phyloP scores from a whole-genome alignment of 495 filamentous ascomycete genomes.

The Xylaria curta region DNA sequence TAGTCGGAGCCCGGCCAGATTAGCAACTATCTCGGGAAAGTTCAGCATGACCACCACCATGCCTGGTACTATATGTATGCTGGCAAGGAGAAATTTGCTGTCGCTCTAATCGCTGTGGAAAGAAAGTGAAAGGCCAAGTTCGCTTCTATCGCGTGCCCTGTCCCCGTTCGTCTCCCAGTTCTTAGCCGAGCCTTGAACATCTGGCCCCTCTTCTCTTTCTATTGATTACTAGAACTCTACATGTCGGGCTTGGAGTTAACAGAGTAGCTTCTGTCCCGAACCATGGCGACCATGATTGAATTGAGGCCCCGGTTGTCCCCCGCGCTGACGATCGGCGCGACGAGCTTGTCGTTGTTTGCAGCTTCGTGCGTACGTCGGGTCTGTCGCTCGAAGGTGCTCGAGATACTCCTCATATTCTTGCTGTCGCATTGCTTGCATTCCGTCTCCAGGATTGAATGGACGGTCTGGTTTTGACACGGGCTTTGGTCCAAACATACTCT shows the following conservation, averaged over 20 bases:
- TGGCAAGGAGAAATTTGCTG: slow-evolving; percentile 26
- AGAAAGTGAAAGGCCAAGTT: slow-evolving; percentile 24
- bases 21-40: slow-evolving; percentile 20
- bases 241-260: background rate
- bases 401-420: slow-evolving; percentile 51
- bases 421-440: slow-evolving; percentile 34
- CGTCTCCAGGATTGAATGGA: slow-evolving; percentile 30
- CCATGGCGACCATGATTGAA: background rate
- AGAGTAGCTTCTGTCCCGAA: slow-evolving; percentile 4
- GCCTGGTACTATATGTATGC: slow-evolving; percentile 23
- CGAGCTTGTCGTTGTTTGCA: slow-evolving; percentile 53
- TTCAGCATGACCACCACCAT: slow-evolving; percentile 19
- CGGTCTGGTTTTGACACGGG: slow-evolving; percentile 36
- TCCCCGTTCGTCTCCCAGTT: background rate
- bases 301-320: background rate
- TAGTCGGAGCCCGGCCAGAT: slow-evolving; percentile 8
- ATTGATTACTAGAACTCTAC: background rate
- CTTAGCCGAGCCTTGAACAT: background rate
- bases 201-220: background rate
- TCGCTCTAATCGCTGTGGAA: slow-evolving; percentile 28
- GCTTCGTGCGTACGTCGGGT: slow-evolving; percentile 46
- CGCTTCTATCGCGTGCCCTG: slow-evolving; percentile 10
- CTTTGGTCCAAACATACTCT: slow-evolving; percentile 36
- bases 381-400: slow-evolving; percentile 48
- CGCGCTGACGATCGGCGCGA: slow-evolving; percentile 43